phyloP scores from a whole-genome alignment of 73 alveolate genomes.

The Uronychia setigera region DNA sequence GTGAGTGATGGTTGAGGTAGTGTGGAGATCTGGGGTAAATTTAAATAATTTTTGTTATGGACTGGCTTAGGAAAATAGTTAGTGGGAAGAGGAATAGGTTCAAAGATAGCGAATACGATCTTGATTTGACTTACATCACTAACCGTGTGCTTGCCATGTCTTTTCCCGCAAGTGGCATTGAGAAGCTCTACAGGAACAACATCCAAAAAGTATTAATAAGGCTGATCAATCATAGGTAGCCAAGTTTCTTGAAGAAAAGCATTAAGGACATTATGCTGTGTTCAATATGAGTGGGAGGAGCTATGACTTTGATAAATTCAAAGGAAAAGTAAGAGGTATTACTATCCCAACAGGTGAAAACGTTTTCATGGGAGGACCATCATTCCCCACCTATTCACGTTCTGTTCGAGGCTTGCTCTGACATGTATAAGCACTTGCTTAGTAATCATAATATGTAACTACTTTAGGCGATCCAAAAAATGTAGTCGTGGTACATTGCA shows the following conservation, averaged over 20 bases:
- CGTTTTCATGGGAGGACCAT: conserved; percentile 68
- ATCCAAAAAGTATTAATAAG: conserved; percentile 58
- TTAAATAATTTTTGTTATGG: too few species aligned
- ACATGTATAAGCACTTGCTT: conserved; percentile 32
- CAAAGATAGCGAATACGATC: conserved; percentile 70
- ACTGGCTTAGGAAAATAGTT: conserved; percentile 61
- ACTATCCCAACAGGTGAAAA: conserved; percentile 37
- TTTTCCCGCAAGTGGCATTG: conserved; percentile 86
- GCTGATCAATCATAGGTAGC: conserved; percentile 66
- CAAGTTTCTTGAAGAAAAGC: conserved; percentile 69
- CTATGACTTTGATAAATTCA: conserved; percentile 70
- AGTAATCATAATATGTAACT: conserved; percentile 5
- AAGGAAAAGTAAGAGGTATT: conserved; percentile 13
- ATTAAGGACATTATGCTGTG: conserved; percentile 67
- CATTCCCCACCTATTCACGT: conserved; percentile 71
- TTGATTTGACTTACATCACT: conserved; percentile 80
- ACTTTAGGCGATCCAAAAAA: conserved; percentile 61
- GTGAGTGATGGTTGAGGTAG: too few species aligned
- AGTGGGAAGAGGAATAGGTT: conserved; percentile 80
- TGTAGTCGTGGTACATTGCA: conserved; percentile 91
- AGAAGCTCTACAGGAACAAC: conserved; percentile 77
- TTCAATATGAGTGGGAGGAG: conserved; percentile 76
- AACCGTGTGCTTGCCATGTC: conserved; percentile 87
- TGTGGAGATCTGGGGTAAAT: too few species aligned
- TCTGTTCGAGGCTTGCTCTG: conserved; percentile 53